These are phyloP conservation scores for Ceratocystis papillata DNA, from an alignment of 2,329 filamentous ascomycete genomes.

Conservation along the genomic window DNA sequence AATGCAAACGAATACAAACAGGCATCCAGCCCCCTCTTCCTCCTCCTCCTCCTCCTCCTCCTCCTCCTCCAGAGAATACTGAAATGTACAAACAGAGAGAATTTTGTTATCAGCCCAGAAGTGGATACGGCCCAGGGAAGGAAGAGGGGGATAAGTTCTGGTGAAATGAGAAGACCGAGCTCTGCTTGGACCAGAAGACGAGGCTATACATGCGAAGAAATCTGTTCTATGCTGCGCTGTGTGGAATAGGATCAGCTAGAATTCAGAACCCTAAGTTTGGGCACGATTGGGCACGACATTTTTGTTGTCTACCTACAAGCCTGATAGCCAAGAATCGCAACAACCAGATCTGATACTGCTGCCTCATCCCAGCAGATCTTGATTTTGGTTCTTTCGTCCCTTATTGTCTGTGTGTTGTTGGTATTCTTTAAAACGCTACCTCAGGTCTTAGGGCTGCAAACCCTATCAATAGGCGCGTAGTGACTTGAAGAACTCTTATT, in stretches of 20 bases:
- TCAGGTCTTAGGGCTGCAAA: neutral
- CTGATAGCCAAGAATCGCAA: neutral
- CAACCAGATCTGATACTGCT: slow-evolving; percentile 5
- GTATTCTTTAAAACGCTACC: neutral
- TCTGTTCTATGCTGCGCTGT: too few relatives aligned
- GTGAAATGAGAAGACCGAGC: slow-evolving; percentile 14
- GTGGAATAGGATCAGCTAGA: neutral
- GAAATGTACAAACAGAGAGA: slow-evolving; percentile 1
- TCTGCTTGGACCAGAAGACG: slow-evolving; percentile 2
- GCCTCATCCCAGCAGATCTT: neutral
- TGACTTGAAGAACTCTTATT: neutral
- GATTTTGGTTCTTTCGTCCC: neutral
- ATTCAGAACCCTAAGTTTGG: neutral
- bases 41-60: too few relatives aligned
- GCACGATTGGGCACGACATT: neutral
- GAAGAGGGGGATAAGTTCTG: neutral
- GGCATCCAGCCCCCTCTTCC: too few relatives aligned
- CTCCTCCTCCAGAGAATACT: neutral
- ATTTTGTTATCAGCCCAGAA: slow-evolving; percentile 8
- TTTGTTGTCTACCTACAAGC: neutral
- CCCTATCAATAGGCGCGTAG: neutral
- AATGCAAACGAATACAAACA: neutral
- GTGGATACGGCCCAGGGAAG: neutral
- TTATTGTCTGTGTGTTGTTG: neutral
- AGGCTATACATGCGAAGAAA: neutral